A percentile compares a stretch with the other conserved stretches of the same genome.
These are phyloP conservation scores for Athelia sp. DNA, from an alignment of 1,284 basidiomycete genomes.

Conservation along the genomic window DNA sequence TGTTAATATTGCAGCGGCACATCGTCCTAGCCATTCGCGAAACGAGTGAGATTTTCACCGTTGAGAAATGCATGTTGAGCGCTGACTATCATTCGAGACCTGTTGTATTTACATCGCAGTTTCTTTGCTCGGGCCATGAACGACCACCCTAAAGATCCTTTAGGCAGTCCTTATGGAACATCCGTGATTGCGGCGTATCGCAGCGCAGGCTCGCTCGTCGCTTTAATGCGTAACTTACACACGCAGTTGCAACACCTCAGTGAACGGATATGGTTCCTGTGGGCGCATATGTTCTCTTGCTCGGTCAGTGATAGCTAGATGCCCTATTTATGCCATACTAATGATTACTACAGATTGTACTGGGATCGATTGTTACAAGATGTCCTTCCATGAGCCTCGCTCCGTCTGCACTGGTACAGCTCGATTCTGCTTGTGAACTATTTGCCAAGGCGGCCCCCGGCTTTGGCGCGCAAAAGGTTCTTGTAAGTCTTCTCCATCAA, in stretches of 20 bases:
- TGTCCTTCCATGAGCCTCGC: slow-evolving; percentile 79
- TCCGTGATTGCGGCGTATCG: slow-evolving; percentile 79
- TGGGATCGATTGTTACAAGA: slow-evolving; percentile 77
- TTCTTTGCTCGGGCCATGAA: slow-evolving; percentile 77
- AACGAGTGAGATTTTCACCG: slow-evolving; percentile 52
- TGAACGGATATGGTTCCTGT: slow-evolving; percentile 76
- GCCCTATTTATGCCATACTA: slow-evolving; percentile 4
- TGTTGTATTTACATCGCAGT: slow-evolving; percentile 72
- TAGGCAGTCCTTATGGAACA: slow-evolving; percentile 74
- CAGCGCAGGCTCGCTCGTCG: slow-evolving; percentile 72
- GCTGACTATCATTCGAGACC: slow-evolving; percentile 33
- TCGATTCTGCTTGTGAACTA: slow-evolving; percentile 74
- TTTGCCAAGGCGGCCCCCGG: slow-evolving; percentile 66
- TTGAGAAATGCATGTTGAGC: slow-evolving; percentile 4
- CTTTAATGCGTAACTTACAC: slow-evolving; percentile 71
- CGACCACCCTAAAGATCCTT: slow-evolving; percentile 77
- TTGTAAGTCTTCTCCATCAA: slow-evolving; percentile 38
- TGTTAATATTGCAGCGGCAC: slow-evolving; percentile 66
- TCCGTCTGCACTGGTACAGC: slow-evolving; percentile 68
- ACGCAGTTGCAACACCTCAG: slow-evolving; percentile 66
- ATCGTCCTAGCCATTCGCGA: slow-evolving; percentile 71
- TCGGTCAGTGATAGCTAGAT: slow-evolving; percentile 47
- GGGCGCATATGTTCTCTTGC: slow-evolving; percentile 81
- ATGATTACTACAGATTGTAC: slow-evolving; percentile 47
- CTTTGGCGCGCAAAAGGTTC: slow-evolving; percentile 64